Conservation (phyloP, 169 alveolate species). For the Plasmodium inui region DNA sequence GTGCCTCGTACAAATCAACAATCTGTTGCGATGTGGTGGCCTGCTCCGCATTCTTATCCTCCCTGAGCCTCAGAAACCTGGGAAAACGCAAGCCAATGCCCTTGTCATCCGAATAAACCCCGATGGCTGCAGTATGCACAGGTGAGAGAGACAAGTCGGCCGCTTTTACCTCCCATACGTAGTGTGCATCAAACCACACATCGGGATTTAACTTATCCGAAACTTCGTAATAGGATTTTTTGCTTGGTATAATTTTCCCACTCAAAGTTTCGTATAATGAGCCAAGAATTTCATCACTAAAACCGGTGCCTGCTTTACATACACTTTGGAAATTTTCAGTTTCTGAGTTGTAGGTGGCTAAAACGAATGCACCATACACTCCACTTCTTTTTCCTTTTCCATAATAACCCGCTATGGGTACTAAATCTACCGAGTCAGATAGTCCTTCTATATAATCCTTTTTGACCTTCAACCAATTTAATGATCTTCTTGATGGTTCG, state of each 20-base stretch:
- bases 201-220: conserved; percentile 87
- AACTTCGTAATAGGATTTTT: conserved; percentile 81
- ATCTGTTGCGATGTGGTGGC: conserved; percentile 94
- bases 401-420: conserved; percentile 98
- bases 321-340: conserved; percentile 95
- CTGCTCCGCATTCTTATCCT: conserved; percentile 95
- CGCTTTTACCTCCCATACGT: conserved; percentile 97
- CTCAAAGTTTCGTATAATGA: conserved; percentile 86
- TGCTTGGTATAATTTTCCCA: conserved; percentile 87
- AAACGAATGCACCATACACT: conserved; percentile 95
- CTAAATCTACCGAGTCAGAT: conserved; percentile 98
- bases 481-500: conserved; percentile 98
- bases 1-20: conserved; percentile 88
- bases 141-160: conserved; percentile 98
- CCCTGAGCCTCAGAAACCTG: conserved; percentile 95
- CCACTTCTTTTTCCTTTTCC: conserved; percentile 96
- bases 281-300: conserved; percentile 93
- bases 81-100: conserved; percentile 99
- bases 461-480: conserved; percentile 99
- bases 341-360: conserved; percentile 96
- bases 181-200: conserved; percentile 92
- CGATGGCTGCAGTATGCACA: conserved; percentile 95
- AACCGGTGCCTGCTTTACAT: conserved; percentile 98
- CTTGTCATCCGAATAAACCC: conserved; percentile 85
- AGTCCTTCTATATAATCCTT: conserved; percentile 97